These are phyloP conservation scores for Brettanomyces custersianus DNA, from an alignment of 805 yeast genomes.

Conservation along the genomic window DNA sequence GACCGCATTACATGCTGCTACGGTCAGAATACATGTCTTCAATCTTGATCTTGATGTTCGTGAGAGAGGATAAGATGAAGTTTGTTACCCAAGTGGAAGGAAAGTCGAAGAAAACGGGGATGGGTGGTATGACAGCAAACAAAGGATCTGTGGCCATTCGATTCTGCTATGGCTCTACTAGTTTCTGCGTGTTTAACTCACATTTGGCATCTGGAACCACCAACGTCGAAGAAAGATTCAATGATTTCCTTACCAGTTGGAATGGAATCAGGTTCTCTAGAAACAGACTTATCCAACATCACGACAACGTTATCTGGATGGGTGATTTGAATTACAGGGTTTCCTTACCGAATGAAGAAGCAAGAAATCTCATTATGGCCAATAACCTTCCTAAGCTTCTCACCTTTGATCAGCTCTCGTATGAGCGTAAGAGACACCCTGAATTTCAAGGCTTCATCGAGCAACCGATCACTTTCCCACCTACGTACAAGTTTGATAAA, in stretches of 20 bases:
- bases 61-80: constrained; percentile 35
- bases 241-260: constrained; percentile 69
- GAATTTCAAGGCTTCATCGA: constrained; percentile 75
- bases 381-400: constrained; percentile 43
- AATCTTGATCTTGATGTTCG: constrained; percentile 54
- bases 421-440: constrained; percentile 62
- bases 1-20: constrained; percentile 41
- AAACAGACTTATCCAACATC: constrained; percentile 68
- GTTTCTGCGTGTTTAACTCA: constrained; percentile 78
- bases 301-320: constrained; percentile 84
- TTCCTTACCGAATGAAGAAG: constrained; percentile 61
- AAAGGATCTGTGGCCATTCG: constrained; percentile 95
- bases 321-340: constrained; percentile 93
- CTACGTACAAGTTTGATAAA: constrained; percentile 89
- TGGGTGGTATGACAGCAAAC: constrained; percentile 95
- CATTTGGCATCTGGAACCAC: constrained; percentile 90
- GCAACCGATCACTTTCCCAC: constrained; percentile 65
- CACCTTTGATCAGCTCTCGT: constrained; percentile 68
- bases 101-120: constrained; percentile 88
- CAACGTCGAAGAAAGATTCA: constrained; percentile 76
- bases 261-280: constrained; percentile 74
- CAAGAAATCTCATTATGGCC: constrained; percentile 42
- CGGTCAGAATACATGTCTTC: constrained; percentile 75
- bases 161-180: constrained; percentile 70
- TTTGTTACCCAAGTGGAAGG: constrained; percentile 81